Evolutionary conservation across 352 stramenopile genomes (phyloP), one percentile per base, ranked within the genome.

Genomic region (Globisporangium megalacanthum): DNA sequence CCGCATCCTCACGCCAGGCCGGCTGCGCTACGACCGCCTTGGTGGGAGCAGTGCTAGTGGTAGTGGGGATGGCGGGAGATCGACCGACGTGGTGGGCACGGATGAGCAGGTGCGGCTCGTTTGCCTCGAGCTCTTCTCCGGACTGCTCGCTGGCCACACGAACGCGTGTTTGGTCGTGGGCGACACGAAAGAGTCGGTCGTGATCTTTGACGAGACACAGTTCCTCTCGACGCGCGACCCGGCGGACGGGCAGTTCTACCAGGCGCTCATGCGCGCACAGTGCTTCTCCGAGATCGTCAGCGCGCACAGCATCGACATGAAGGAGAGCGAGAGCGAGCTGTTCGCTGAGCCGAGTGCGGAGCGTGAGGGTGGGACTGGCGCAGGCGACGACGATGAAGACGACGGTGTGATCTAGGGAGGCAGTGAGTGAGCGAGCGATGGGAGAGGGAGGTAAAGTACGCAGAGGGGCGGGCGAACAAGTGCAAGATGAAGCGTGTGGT

Each of bases 141-240:
- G 74, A 29, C 58, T 94, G 29, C 66, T 94, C 49, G 67, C 69
- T 14, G 76, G 75, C 33, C 82, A 94, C 60, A 87, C 78, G 29
- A 83, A 82, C 62, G 78, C 82, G 14, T 89, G 81, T 29, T 69
- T 94, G 8, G 80, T 92, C 37, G 84, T 94, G 42, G 84, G 84
- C 44, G 84, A 94, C 62, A 89, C 82, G 45, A 89, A 86, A 44
- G 84, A 94, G 61, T 94, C 82, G 4, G 84, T 94, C 19, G 83
- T 94, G 41, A 94, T 94, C 52, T 94, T 94, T 49, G 84, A 94
- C 49, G 84, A 94, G 64, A 89, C 68, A 6, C 77, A 94, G 64
- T 94, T 94, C 54, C 70, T 91, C 31, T 70, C 81, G 17, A 81
- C 77, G 33, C 76, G 76, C 47, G 67, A 71, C 5, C 66, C 74